Percentiles rank a stretch among this genome's conserved stretches.
Evolutionary conservation across 2,329 filamentous ascomycete genomes (phyloP).

Genomic region (Acephala macrosclerotiorum): DNA sequence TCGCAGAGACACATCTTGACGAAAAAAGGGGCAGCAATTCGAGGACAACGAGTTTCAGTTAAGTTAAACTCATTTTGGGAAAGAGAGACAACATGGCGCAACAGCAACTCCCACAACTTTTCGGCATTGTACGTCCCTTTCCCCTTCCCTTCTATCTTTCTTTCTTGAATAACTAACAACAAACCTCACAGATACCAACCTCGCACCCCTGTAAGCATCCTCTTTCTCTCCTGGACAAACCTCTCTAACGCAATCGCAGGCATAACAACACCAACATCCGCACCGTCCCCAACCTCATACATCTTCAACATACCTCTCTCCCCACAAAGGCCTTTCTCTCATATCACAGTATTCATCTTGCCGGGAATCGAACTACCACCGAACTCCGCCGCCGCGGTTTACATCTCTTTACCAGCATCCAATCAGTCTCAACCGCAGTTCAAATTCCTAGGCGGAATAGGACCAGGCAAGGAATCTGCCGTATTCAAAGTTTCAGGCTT

Average conservation of each 20-base stretch:
- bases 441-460: slow-evolving; percentile 87
- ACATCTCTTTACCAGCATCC: slow-evolving; percentile 70
- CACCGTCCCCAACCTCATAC: slow-evolving; percentile 61
- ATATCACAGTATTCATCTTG: slow-evolving; percentile 89
- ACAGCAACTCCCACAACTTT: slow-evolving; percentile 37
- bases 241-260: too few species aligned
- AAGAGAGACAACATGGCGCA: background rate
- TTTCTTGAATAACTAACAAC: background rate
- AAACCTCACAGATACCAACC: slow-evolving; percentile 55
- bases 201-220: slow-evolving; percentile 66
- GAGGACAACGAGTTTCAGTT: background rate
- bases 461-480: slow-evolving; percentile 87
- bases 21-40: background rate
- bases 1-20: background rate
- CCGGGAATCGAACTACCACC: slow-evolving; percentile 75
- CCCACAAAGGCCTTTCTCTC: slow-evolving; percentile 65
- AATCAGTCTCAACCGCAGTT: slow-evolving; percentile 56
- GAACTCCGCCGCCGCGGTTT: slow-evolving; percentile 86
- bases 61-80: background rate
- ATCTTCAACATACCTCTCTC: slow-evolving; percentile 59
- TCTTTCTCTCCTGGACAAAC: too few species aligned
- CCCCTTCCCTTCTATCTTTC: background rate
- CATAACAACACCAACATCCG: slow-evolving; percentile 60
- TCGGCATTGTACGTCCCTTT: slow-evolving; percentile 37
- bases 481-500: slow-evolving; percentile 77